phyloP scores from a whole-genome alignment of 164 flowering plant species.

The Stephania japonica region DNA sequence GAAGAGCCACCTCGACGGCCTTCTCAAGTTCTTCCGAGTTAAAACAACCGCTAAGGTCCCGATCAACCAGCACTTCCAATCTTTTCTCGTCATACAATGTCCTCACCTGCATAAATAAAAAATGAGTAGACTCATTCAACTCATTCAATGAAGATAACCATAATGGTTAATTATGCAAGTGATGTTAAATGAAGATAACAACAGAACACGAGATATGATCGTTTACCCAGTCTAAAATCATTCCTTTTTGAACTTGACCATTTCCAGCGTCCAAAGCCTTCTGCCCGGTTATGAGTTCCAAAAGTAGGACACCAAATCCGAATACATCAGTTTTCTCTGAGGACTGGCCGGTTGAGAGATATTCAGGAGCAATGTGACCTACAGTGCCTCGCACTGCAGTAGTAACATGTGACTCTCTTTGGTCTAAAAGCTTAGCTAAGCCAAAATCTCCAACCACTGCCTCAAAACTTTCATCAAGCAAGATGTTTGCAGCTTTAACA shows the following conservation, averaged over 20 bases:
- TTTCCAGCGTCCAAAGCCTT: slow-evolving; percentile 72
- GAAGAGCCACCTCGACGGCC: slow-evolving; percentile 53
- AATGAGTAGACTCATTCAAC: neutral
- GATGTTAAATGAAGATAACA: neutral
- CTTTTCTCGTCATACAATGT: slow-evolving; percentile 58
- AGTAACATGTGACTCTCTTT: slow-evolving; percentile 87
- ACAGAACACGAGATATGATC: neutral
- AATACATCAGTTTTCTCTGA: slow-evolving; percentile 98
- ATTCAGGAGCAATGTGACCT: slow-evolving; percentile 98
- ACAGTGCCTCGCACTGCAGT: slow-evolving; percentile 96
- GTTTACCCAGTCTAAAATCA: slow-evolving; percentile 92
- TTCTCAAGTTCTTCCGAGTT: slow-evolving; percentile 50
- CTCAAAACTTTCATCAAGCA: slow-evolving; percentile 90
- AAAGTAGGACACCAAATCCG: slow-evolving; percentile 87
- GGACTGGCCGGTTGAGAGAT: slow-evolving; percentile 96
- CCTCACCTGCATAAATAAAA: slow-evolving; percentile 50
- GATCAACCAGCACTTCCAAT: slow-evolving; percentile 63
- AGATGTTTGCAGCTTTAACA: slow-evolving; percentile 94
- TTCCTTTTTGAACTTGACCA: slow-evolving; percentile 75
- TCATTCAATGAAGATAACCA: neutral
- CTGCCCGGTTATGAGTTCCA: slow-evolving; percentile 90
- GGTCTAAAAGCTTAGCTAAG: slow-evolving; percentile 82
- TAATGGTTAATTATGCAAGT: neutral
- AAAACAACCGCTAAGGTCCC: slow-evolving; percentile 60
- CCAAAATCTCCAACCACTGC: slow-evolving; percentile 98